Conservation (phyloP, 163 green algal species). For the Chlamydomonas reinhardtii region DNA sequence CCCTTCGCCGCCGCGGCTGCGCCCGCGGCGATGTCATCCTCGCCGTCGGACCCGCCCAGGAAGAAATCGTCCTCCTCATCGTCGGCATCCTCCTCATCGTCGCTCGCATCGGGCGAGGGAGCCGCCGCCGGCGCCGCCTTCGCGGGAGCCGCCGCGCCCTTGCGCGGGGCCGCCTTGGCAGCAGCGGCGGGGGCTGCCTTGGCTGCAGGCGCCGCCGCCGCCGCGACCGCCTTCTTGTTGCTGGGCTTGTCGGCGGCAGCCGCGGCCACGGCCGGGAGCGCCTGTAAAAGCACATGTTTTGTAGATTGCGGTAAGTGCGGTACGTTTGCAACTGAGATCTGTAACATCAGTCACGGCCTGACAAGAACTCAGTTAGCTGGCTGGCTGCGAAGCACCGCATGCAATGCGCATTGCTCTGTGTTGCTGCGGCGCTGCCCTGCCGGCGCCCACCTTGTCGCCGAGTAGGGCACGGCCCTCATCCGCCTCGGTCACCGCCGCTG, state of each 20-base stretch:
- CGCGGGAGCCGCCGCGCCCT: neutral
- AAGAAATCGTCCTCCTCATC: conserved; percentile 30
- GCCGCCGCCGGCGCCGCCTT: neutral
- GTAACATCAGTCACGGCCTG: no score
- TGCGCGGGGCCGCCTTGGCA: neutral
- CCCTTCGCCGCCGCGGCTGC: neutral
- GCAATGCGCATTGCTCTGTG: no score
- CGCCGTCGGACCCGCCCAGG: neutral
- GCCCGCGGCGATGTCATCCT: neutral
- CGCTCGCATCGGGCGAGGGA: no score
- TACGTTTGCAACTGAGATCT: no score
- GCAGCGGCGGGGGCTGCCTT: neutral
- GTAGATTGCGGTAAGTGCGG: no score
- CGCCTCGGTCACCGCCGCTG: conserved; percentile 77
- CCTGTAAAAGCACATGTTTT: neutral
- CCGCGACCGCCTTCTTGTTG: no score
- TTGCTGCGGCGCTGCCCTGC: no score
- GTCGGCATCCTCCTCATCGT: neutral
- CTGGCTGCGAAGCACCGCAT: no score
- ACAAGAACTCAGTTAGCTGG: no score
- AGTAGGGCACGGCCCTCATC: conserved; percentile 77
- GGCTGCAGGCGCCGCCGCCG: neutral
- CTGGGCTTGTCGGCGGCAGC: neutral
- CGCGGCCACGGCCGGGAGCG: neutral
- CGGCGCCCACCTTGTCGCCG: conserved; percentile 33